Evolutionary conservation across 805 yeast species (phyloP).

Genomic region (Barnettozyma sp.): DNA sequence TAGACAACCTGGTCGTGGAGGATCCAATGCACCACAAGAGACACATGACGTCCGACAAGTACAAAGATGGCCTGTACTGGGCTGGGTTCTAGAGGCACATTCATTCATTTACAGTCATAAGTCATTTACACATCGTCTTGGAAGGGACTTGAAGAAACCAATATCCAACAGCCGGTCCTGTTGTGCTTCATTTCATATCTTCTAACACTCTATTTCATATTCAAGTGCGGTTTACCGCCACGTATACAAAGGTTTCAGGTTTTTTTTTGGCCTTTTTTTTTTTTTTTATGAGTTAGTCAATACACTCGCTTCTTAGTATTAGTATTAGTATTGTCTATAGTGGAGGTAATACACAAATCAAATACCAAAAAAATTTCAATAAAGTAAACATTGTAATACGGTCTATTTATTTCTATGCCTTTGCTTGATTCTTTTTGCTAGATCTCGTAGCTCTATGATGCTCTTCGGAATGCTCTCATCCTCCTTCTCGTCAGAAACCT

Average conservation of each 20-base stretch:
- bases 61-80: conserved; percentile 26
- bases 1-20: conserved; percentile 7
- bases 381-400: no score
- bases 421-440: conserved; percentile 22
- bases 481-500: background rate
- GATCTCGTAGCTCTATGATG: conserved; percentile 10
- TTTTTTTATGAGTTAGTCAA: no score
- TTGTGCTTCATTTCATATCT: conserved; percentile 1
- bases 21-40: conserved; percentile 7
- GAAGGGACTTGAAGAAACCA: no score
- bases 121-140: no score
- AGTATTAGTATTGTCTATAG: no score
- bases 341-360: no score
- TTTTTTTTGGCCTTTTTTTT: no score
- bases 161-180: conserved; percentile 2
- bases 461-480: conserved; percentile 1
- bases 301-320: no score
- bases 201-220: background rate
- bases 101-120: no score
- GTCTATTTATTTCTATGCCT: conserved; percentile 15
- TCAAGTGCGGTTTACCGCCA: no score
- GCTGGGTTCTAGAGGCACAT: conserved; percentile 25
- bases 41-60: conserved; percentile 15
- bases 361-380: no score
- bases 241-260: no score